These are phyloP conservation scores for Mycena filopes DNA, from an alignment of 768 basidiomycete genomes.

Conservation along the genomic window DNA sequence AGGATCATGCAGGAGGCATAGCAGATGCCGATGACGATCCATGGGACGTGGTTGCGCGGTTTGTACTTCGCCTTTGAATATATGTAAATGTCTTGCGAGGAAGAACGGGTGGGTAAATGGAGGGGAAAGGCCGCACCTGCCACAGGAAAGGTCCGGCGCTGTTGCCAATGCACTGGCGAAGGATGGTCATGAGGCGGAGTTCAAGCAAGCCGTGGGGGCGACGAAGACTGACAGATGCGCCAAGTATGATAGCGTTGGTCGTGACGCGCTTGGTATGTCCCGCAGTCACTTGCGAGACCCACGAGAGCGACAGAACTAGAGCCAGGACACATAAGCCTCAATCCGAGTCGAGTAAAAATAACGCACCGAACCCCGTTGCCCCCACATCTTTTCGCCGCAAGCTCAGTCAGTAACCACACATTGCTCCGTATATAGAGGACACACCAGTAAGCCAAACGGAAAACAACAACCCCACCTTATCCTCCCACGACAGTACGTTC, in stretches of 20 bases:
- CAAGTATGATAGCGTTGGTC: constrained; percentile 29
- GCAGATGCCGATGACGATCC: constrained; percentile 80
- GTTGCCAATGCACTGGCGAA: constrained; percentile 62
- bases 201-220: neutral
- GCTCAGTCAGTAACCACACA: no score
- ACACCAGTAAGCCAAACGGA: constrained; percentile 46
- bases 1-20: constrained; percentile 62
- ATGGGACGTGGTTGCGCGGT: constrained; percentile 79
- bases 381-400: neutral
- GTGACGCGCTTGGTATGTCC: constrained; percentile 43
- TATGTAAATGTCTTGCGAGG: no score
- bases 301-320: constrained; percentile 55
- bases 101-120: no score
- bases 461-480: constrained; percentile 61
- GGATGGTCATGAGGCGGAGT: neutral
- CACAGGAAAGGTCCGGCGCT: constrained; percentile 84
- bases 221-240: constrained; percentile 26
- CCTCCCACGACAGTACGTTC: constrained; percentile 58
- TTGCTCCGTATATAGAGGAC: neutral
- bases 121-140: constrained; percentile 55
- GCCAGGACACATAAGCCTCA: constrained; percentile 3
- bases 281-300: constrained; percentile 66
- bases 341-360: neutral
- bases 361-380: neutral
- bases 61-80: constrained; percentile 65